Conservation (phyloP, 1,284 basidiomycete genomes). For the Malassezia dermatis region DNA sequence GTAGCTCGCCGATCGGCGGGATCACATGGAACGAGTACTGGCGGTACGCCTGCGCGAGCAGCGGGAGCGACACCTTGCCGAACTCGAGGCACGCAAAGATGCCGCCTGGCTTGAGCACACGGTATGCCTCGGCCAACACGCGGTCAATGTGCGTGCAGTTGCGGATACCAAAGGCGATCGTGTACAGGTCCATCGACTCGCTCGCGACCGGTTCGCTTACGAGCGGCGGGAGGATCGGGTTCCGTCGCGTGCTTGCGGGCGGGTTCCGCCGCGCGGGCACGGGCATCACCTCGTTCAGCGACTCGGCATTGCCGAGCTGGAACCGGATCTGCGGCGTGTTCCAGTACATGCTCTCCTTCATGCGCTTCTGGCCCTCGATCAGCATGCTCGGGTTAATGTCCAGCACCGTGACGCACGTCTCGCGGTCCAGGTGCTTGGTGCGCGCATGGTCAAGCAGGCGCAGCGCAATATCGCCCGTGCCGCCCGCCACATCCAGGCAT, state of each 20-base stretch:
- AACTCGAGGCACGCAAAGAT: conserved; percentile 94
- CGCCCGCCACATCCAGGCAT: conserved; percentile 93
- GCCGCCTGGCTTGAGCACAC: conserved; percentile 92
- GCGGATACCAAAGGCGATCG: conserved; percentile 95
- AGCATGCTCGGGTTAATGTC: conserved; percentile 96
- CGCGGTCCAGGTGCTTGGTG: conserved; percentile 58
- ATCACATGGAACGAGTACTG: conserved; percentile 95
- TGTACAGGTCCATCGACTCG: conserved; percentile 85
- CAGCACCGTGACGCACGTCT: conserved; percentile 76
- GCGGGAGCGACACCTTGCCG: conserved; percentile 79
- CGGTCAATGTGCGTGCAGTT: conserved; percentile 90
- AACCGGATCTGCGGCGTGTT: conserved; percentile 86
- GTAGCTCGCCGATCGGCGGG: conserved; percentile 81
- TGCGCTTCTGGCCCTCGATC: conserved; percentile 76
- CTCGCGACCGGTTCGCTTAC: conserved; percentile 31
- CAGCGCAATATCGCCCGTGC: conserved; percentile 90
- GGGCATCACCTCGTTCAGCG: conserved; percentile 50
- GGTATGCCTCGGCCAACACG: conserved; percentile 78
- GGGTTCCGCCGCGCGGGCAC: conserved; percentile 20
- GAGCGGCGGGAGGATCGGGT: conserved; percentile 33
- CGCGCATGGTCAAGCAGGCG: conserved; percentile 83
- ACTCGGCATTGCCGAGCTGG: conserved; percentile 85
- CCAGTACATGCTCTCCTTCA: conserved; percentile 41
- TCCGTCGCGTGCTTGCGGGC: conserved; percentile 25
- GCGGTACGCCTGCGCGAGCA: conserved; percentile 78